These are phyloP conservation scores for Mycena rosella DNA, from an alignment of 768 basidiomycete species.

Conservation along the genomic window DNA sequence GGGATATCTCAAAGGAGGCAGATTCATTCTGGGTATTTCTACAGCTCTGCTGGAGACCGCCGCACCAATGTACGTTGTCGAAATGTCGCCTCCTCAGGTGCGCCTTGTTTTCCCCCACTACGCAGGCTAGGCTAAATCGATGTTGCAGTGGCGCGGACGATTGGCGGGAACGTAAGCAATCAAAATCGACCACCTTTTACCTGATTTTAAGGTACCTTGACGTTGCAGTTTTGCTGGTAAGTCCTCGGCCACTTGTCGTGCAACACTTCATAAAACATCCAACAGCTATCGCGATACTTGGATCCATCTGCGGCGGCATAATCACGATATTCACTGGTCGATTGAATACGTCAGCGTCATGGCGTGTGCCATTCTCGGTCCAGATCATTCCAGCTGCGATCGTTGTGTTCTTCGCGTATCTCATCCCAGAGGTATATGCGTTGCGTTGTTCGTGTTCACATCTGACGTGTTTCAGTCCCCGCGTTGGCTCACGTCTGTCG, in stretches of 20 bases:
- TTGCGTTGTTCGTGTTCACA: not conserved
- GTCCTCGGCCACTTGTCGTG: constrained; percentile 43
- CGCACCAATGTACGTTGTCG: constrained; percentile 63
- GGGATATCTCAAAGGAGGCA: constrained; percentile 63
- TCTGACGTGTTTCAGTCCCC: constrained; percentile 54
- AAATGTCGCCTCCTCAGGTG: constrained; percentile 70
- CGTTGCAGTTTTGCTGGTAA: constrained; percentile 50
- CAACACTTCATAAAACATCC: not conserved
- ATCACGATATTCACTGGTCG: constrained; percentile 18
- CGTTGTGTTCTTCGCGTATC: constrained; percentile 43
- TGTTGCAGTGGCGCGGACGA: constrained; percentile 60
- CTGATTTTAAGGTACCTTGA: not conserved
- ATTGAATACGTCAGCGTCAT: constrained; percentile 24
- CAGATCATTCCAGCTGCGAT: constrained; percentile 31
- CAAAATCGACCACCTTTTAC: not conserved
- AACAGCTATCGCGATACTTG: constrained; percentile 23
- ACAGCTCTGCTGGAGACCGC: constrained; percentile 61
- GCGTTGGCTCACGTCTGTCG: constrained; percentile 66
- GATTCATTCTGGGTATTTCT: constrained; percentile 67
- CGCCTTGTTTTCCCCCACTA: not conserved
- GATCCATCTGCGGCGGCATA: constrained; percentile 23
- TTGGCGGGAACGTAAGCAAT: constrained; percentile 62
- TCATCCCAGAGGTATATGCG: constrained; percentile 52
- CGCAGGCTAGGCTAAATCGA: not conserved
- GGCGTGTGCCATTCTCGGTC: constrained; percentile 29